Evolutionary conservation across 1,284 basidiomycete genomes (phyloP).

Genomic region (Cystobasidium sp.): DNA sequence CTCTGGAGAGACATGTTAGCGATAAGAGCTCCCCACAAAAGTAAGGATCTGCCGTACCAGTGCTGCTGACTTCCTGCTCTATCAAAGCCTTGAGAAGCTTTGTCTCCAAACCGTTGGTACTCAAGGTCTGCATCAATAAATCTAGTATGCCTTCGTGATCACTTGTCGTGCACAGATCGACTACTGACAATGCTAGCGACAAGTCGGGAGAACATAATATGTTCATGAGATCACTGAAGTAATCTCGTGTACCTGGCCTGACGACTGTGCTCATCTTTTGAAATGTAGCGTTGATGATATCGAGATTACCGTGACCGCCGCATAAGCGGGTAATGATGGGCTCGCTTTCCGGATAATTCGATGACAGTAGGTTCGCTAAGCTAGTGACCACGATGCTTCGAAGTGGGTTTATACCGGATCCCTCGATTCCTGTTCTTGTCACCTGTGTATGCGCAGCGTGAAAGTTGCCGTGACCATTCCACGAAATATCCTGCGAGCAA

Average conservation of each 20-base stretch:
- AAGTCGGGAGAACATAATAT: conserved; percentile 51
- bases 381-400: background rate
- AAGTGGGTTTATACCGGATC: background rate
- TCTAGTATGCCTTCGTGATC: conserved; percentile 80
- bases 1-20: conserved; percentile 60
- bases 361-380: background rate
- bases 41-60: conserved; percentile 61
- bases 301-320: background rate
- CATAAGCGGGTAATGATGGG: background rate
- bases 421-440: background rate
- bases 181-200: conserved; percentile 60
- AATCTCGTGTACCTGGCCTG: background rate
- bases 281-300: background rate
- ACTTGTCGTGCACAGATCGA: conserved; percentile 75
- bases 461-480: background rate
- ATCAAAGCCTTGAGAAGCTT: conserved; percentile 79
- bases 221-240: background rate
- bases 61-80: conserved; percentile 77
- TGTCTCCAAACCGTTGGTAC: conserved; percentile 71
- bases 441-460: background rate
- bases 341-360: conserved; percentile 10
- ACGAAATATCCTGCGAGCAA: background rate
- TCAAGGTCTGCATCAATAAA: conserved; percentile 83
- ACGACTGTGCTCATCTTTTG: background rate
- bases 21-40: background rate